These are phyloP conservation scores for Mucor plumbeus DNA, from an alignment of 371 early-diverging fungal species.

Conservation along the genomic window DNA sequence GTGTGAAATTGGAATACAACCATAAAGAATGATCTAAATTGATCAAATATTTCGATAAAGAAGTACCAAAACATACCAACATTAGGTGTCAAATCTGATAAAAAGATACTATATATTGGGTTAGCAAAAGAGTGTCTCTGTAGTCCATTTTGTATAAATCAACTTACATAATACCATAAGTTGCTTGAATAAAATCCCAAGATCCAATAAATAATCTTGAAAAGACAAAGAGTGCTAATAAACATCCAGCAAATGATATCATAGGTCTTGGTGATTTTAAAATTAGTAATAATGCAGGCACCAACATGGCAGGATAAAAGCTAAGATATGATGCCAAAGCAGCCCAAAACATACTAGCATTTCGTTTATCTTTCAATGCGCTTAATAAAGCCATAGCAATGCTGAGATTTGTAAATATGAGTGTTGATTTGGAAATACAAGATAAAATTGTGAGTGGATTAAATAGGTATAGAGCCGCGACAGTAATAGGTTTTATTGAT, in stretches of 20 bases:
- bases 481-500: slow-evolving; percentile 39
- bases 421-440: slow-evolving; percentile 77
- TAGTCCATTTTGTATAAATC: neutral
- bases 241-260: slow-evolving; percentile 33
- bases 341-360: slow-evolving; percentile 64
- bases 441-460: slow-evolving; percentile 84
- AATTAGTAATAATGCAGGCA: slow-evolving; percentile 67
- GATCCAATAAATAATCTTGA: slow-evolving; percentile 69
- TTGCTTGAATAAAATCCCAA: slow-evolving; percentile 73
- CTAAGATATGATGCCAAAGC: slow-evolving; percentile 81
- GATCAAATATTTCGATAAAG: slow-evolving; percentile 97
- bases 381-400: slow-evolving; percentile 69
- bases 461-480: slow-evolving; percentile 73
- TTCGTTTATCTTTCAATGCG: slow-evolving; percentile 55
- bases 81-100: slow-evolving; percentile 93
- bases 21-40: slow-evolving; percentile 92
- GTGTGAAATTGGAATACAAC: slow-evolving; percentile 89
- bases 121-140: neutral
- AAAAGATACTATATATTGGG: slow-evolving; percentile 34
- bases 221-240: slow-evolving; percentile 52
- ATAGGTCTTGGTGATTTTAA: slow-evolving; percentile 3
- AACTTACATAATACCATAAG: slow-evolving; percentile 82
- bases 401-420: slow-evolving; percentile 75
- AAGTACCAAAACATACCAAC: slow-evolving; percentile 98
- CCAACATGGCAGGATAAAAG: slow-evolving; percentile 83